Percentiles rank a stretch among this genome's conserved stretches.
Conservation (phyloP, 2,329 filamentous ascomycete species). For the Colletotrichum limetticola region DNA sequence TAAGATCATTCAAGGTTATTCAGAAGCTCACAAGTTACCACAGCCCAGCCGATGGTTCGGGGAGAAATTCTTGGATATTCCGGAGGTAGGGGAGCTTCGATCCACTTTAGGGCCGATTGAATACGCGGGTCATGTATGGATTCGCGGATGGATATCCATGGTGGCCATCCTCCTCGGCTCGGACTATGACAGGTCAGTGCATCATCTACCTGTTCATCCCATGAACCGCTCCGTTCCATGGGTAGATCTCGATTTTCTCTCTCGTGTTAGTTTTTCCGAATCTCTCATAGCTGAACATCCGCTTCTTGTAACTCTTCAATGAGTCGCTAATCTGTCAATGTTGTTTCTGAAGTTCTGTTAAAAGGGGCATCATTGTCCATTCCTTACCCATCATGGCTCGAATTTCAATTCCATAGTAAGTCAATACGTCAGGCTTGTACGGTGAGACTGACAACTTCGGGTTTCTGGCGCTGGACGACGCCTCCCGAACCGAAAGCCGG, state of each 20-base stretch:
- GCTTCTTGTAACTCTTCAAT: background rate
- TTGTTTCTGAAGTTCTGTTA: background rate
- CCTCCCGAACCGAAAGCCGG: background rate
- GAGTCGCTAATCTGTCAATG: background rate
- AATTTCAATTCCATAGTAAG: background rate
- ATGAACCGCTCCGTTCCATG: background rate
- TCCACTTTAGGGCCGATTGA: background rate
- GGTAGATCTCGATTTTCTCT: background rate
- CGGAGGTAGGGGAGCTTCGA: background rate
- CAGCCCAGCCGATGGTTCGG: background rate
- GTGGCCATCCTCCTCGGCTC: background rate
- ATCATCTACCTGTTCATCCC: background rate
- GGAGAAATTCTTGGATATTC: background rate
- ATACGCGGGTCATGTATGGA: background rate
- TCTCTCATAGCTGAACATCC: background rate
- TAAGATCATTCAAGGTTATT: too few species aligned
- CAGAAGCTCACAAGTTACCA: background rate
- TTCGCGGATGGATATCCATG: background rate
- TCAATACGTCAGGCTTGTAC: accelerated
- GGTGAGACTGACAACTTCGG: background rate
- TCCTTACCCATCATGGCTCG: background rate
- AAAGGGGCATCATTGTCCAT: background rate
- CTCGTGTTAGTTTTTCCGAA: background rate
- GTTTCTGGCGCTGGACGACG: background rate
- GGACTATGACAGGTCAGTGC: background rate